A percentile compares a stretch with the other conserved stretches of the same genome.
Evolutionary conservation across 2,329 filamentous ascomycete species (phyloP).

Genomic region (Beauveria rudraprayagi): DNA sequence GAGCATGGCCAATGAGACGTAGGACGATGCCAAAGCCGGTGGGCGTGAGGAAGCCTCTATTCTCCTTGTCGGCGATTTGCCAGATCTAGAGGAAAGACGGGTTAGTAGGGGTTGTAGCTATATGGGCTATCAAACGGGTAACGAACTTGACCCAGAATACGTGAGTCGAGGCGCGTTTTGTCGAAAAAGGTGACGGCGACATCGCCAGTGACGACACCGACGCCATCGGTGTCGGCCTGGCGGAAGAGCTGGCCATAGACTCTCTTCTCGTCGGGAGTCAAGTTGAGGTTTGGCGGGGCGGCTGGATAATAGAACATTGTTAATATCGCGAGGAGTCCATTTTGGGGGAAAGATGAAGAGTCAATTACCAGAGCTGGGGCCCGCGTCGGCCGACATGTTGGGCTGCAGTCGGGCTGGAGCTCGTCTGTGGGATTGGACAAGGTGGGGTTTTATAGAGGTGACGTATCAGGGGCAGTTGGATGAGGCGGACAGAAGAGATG

Average conservation of each 20-base stretch:
- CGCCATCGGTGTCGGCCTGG: slow-evolving; percentile 82
- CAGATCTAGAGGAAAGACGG: slow-evolving; percentile 61
- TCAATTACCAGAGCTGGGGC: slow-evolving; percentile 8
- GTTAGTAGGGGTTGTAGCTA: neutral
- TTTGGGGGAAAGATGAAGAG: neutral
- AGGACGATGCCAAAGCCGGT: slow-evolving; percentile 89
- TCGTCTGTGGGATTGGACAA: neutral
- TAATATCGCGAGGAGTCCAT: neutral
- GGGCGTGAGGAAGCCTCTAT: slow-evolving; percentile 85
- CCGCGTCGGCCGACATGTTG: slow-evolving; percentile 12
- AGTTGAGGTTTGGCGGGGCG: slow-evolving; percentile 67
- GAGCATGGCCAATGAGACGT: slow-evolving; percentile 90
- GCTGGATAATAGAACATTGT: slow-evolving; percentile 1
- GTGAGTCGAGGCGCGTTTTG: slow-evolving; percentile 81
- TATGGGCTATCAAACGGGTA: neutral
- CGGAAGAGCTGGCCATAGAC: slow-evolving; percentile 89
- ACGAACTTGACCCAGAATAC: slow-evolving; percentile 75
- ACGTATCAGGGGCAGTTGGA: slow-evolving; percentile 3
- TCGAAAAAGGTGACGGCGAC: slow-evolving; percentile 97
- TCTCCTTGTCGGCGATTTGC: slow-evolving; percentile 97
- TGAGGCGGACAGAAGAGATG: neutral
- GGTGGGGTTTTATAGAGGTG: neutral
- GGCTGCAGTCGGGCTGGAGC: slow-evolving; percentile 1
- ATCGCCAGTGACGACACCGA: slow-evolving; percentile 92
- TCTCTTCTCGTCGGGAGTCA: slow-evolving; percentile 86